phyloP scores from a whole-genome alignment of 2,329 filamentous ascomycete genomes.

The Talaromyces sp. region DNA sequence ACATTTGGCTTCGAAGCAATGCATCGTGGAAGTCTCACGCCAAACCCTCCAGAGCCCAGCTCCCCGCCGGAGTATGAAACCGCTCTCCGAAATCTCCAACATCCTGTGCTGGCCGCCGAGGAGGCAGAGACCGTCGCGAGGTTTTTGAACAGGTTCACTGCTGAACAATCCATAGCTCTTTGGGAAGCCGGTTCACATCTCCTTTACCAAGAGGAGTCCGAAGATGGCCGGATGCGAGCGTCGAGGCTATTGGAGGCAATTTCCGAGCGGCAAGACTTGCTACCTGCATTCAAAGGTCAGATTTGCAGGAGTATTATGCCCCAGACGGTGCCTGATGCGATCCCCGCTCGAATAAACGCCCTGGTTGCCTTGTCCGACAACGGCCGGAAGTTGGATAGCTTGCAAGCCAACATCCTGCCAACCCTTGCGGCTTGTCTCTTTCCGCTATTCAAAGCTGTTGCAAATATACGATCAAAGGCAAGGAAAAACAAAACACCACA shows the following conservation, averaged over 20 bases:
- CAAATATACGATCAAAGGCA: conserved; percentile 30
- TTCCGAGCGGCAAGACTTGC: conserved; percentile 34
- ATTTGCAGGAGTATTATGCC: conserved; percentile 33
- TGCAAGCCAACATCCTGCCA: conserved; percentile 32
- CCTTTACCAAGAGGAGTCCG: conserved; percentile 28
- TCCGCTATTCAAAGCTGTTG: conserved; percentile 34
- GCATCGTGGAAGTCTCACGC: conserved; percentile 36
- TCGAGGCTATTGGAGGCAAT: conserved; percentile 32
- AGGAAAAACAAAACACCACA: conserved; percentile 31
- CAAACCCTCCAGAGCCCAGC: conserved; percentile 33
- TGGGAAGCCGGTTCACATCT: conserved; percentile 37
- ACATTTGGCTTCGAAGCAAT: conserved; percentile 35
- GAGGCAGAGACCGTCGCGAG: conserved; percentile 33
- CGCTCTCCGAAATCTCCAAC: conserved; percentile 29
- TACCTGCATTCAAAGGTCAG: conserved; percentile 27
- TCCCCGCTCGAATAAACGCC: conserved; percentile 33
- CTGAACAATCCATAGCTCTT: conserved; percentile 35
- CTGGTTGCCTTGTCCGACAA: conserved; percentile 39
- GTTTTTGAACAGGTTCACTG: conserved; percentile 29
- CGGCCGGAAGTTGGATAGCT: conserved; percentile 38
- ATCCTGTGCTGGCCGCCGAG: conserved; percentile 30
- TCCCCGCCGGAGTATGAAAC: conserved; percentile 33
- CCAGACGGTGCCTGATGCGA: conserved; percentile 30
- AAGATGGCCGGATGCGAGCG: conserved; percentile 32
- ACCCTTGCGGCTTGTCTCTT: conserved; percentile 36